phyloP scores from a whole-genome alignment of 176 grass and related monocot species.

The Pharus latifolius region DNA sequence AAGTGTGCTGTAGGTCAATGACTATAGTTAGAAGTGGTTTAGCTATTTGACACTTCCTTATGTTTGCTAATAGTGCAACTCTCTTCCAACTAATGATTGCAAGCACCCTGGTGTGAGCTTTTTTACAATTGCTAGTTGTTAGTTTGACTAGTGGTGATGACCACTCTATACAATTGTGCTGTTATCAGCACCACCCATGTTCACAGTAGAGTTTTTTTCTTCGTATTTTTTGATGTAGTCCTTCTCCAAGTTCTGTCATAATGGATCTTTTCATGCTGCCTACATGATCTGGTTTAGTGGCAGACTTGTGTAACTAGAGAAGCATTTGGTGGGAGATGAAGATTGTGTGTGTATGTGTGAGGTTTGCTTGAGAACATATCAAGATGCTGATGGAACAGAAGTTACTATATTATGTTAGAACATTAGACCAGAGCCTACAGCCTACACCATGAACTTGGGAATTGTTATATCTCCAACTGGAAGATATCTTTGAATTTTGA shows the following conservation, averaged over 20 bases:
- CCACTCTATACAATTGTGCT: neutral
- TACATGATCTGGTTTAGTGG: neutral
- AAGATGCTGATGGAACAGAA: too few species aligned
- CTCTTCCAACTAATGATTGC: neutral
- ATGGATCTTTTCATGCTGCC: neutral
- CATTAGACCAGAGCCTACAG: too few species aligned
- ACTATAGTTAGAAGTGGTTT: neutral
- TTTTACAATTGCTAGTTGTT: too few species aligned
- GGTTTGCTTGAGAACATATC: too few species aligned
- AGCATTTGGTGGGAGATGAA: neutral
- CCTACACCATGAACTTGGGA: too few species aligned
- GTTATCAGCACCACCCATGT: neutral
- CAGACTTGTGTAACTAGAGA: neutral
- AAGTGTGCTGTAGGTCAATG: neutral
- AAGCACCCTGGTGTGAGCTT: neutral
- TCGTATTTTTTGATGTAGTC: neutral
- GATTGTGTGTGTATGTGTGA: too few species aligned
- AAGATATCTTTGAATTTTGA: too few species aligned
- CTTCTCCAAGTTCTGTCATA: neutral
- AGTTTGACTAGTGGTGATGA: neutral
- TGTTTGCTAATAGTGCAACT: neutral
- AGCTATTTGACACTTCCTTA: neutral
- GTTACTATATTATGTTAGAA: too few species aligned
- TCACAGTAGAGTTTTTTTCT: neutral
- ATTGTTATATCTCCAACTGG: too few species aligned